These are phyloP conservation scores for Botryobasidium botryosum DNA, from an alignment of 768 basidiomycete species.

Conservation along the genomic window DNA sequence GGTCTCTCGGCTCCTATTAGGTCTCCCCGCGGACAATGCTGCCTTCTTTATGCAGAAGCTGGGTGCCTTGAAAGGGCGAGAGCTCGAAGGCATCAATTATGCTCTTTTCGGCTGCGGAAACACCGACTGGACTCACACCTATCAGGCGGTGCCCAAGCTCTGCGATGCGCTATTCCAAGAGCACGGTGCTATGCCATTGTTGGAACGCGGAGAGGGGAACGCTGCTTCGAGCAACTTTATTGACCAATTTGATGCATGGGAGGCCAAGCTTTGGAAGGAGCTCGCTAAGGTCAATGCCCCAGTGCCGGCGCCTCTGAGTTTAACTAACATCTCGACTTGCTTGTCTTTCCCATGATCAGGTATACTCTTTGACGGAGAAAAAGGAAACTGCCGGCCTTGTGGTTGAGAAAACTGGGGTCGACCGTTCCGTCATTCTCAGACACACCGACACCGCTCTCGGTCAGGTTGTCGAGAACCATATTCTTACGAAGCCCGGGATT, in stretches of 20 bases:
- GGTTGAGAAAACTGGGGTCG: too few species aligned
- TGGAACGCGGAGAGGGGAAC: slow-evolving; percentile 27
- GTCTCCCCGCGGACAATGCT: slow-evolving; percentile 36
- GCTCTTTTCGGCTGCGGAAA: slow-evolving; percentile 36
- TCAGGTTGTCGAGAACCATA: slow-evolving; percentile 24
- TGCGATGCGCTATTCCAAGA: slow-evolving; percentile 24
- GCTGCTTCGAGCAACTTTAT: slow-evolving; percentile 28
- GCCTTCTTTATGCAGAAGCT: slow-evolving; percentile 30
- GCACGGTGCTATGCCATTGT: slow-evolving; percentile 23
- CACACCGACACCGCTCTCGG: slow-evolving; percentile 26
- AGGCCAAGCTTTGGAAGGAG: slow-evolving; percentile 24
- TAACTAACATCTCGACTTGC: not conserved
- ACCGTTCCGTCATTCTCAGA: slow-evolving; percentile 22
- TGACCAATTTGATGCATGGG: slow-evolving; percentile 29
- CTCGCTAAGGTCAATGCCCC: slow-evolving; percentile 15
- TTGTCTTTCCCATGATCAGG: not conserved
- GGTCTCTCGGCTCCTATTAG: too few species aligned
- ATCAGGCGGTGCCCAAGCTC: slow-evolving; percentile 29
- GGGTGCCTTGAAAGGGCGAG: slow-evolving; percentile 16
- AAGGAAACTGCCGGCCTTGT: too few species aligned
- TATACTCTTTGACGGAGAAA: too few species aligned
- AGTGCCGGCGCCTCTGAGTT: not conserved
- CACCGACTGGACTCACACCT: slow-evolving; percentile 32
- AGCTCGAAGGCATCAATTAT: slow-evolving; percentile 22
- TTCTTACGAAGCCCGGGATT: slow-evolving; percentile 25